These are phyloP conservation scores for Spencermartinsiella europaea DNA, from an alignment of 805 yeast genomes.

Conservation along the genomic window DNA sequence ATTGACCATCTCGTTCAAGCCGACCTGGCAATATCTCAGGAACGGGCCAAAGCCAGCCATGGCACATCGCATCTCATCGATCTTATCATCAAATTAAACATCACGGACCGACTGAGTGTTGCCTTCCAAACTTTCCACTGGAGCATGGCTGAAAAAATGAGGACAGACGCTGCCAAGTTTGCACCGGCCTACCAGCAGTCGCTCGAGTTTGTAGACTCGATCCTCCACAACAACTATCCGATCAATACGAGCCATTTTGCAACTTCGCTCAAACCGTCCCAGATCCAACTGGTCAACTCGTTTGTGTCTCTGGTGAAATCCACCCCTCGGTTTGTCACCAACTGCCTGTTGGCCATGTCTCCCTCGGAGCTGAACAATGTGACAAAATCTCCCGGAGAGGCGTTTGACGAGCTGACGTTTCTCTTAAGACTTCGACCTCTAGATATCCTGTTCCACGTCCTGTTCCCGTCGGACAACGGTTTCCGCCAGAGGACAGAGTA, in stretches of 20 bases:
- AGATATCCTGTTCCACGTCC: slow-evolving; percentile 28
- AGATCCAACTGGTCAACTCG: slow-evolving; percentile 29
- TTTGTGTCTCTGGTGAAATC: slow-evolving; percentile 31
- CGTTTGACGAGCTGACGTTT: slow-evolving; percentile 21
- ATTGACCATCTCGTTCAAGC: slow-evolving; percentile 15
- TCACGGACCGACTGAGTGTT: slow-evolving; percentile 16
- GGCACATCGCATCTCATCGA: slow-evolving; percentile 16
- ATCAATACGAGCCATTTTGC: slow-evolving; percentile 10
- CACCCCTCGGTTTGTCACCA: slow-evolving; percentile 32
- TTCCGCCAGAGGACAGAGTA: slow-evolving; percentile 22
- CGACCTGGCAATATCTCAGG: slow-evolving; percentile 10
- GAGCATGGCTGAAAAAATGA: slow-evolving; percentile 8
- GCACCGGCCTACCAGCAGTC: slow-evolving; percentile 18
- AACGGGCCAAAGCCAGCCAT: slow-evolving; percentile 7
- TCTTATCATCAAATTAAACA: slow-evolving; percentile 15
- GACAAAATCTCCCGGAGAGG: slow-evolving; percentile 10
- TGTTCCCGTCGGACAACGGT: slow-evolving; percentile 26
- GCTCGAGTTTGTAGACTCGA: slow-evolving; percentile 14
- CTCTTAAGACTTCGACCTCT: slow-evolving; percentile 25
- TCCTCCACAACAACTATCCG: slow-evolving; percentile 9
- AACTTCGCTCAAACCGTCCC: slow-evolving; percentile 21
- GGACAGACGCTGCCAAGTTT: slow-evolving; percentile 18
- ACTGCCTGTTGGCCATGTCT: slow-evolving; percentile 24
- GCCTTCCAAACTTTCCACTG: slow-evolving; percentile 11
- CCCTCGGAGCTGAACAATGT: slow-evolving; percentile 19